Base-by-base conservation (phyloP, 2,329 filamentous ascomycete species). In the Exophiala sideris region DNA sequence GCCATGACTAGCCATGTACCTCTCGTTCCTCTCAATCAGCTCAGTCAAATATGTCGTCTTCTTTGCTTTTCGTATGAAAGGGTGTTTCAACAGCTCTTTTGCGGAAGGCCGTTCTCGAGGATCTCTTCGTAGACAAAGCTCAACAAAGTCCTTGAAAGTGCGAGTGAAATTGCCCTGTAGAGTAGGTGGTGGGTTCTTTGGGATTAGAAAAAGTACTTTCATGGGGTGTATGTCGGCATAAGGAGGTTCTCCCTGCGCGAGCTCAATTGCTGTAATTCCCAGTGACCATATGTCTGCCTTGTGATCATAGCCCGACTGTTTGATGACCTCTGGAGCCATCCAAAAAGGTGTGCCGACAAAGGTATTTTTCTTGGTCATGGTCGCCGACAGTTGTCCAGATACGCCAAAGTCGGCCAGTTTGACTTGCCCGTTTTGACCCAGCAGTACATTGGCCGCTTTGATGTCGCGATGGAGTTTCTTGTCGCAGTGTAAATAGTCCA, bases 241-340 rank as follows among this genome's bases (percentile, higher is more conserved):
- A 0, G 92, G 92, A 20, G 92, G 92, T 68, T 96, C 91, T 60
- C 92, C 91, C 59, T 89, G 88, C 50, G 92, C 92, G 60, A 97
- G 73, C 70, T 96, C 92, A 39, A 97, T 81, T 1, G 92, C 91
- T 1, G 92, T 96, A 68, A 96, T 96, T 36, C 92, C 92, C 14
- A 96, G 77, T 1, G 92, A 96, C 92, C 92, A 97, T 54, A 97
- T 96, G 68, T 97, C 92, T 41, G 92, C 92, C 74, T 96, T 96
- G 75, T 95, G 90, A 71, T 96, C 92, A 75, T 97, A 96, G 45
- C 92, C 92, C 54, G 91, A 95, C 71, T 99, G 92, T 74, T 96
- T 96, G 71, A 99, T 99, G 51, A 97, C 92, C 73, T 99, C 92
- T 9, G 92, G 92, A 2, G 94, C 92, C 92, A 99, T 99, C 94